Base-by-base conservation (phyloP, 106 monocot genomes). In the Phalaenopsis equestris region DNA sequence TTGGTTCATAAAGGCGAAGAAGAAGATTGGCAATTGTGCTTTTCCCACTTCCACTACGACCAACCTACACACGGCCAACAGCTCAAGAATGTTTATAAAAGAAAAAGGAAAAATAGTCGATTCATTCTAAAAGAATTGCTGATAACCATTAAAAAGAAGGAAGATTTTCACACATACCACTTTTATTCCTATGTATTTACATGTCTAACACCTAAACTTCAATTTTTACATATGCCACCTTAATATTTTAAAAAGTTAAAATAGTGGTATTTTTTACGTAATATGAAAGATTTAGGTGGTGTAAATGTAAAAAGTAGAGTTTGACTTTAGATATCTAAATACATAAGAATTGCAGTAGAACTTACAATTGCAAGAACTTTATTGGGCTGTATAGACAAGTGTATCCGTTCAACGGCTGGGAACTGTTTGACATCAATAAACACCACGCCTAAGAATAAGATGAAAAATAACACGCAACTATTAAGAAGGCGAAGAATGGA, bases 41-140 rank as follows among this genome's bases (percentile, higher is more conserved):
- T 86, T 98, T 98, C 24, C 97, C 97, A 84, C 97, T 98, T 81
- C 97, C 97, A 83, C 97, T 98, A 80, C 90, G 92, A 42, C 97
- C 97, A 86, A 94, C 94, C 97, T 98, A 86, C 78, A 79, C 79
- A 75, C 84, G 78, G 72, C 79, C 84, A 82, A 75, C 45, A 55
- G 41, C 48, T 23, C 49, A 30, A 81, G 57, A 65, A 67, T 55
- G 49, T 36, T 56, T 45, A 46, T 76, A 41, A 10, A 76, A 23
- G 17, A 80, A 70, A 70, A 70, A 30, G 30, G 37, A 68, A 10
- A 76, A 16, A 11, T 64, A 39, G 43, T 23, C 38, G 42, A 38
- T 73, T 45, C 15, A 6, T n/a, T 11, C 52, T 65, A 24, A 65
- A 61, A 65, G 21, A 65, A 52, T 14, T 4, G 9, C 15, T 70